phyloP scores from a whole-genome alignment of 495 filamentous ascomycete genomes.

The Aspergillus baeticus region DNA sequence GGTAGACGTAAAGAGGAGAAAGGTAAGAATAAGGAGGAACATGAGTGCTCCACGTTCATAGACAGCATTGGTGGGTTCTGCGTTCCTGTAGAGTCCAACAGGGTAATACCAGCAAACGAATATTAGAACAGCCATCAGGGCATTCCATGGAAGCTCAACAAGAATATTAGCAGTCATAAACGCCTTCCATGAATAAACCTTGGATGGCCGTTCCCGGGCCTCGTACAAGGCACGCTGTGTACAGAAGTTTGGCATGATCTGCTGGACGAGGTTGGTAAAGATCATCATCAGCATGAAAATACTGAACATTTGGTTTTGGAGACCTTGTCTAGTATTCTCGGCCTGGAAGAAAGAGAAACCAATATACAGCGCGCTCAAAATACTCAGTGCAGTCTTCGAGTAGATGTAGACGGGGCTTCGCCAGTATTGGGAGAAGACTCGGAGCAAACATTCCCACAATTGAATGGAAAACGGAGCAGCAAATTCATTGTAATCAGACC shows the following conservation, averaged over 20 bases:
- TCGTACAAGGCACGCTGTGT: conserved; percentile 67
- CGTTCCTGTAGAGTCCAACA: conserved; percentile 61
- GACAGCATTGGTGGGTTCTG: conserved; percentile 40
- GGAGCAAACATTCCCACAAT: conserved; percentile 47
- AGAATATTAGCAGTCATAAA: conserved; percentile 71
- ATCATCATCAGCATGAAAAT: conserved; percentile 86
- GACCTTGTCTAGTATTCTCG: conserved; percentile 69
- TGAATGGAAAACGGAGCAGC: conserved; percentile 55
- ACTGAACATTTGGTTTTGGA: conserved; percentile 88
- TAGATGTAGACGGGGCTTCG: conserved; percentile 58
- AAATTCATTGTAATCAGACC: conserved; percentile 43
- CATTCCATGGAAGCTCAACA: conserved; percentile 72
- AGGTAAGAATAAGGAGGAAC: conserved; percentile 53
- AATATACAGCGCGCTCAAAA: conserved; percentile 66
- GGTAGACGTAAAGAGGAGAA: conserved; percentile 59
- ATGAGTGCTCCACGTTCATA: conserved; percentile 56
- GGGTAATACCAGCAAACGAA: conserved; percentile 69
- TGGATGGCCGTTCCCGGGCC: conserved; percentile 68
- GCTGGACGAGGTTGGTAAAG: conserved; percentile 75
- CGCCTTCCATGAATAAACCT: conserved; percentile 71
- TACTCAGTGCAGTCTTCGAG: conserved; percentile 57
- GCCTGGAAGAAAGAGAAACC: conserved; percentile 88
- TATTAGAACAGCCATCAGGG: conserved; percentile 61
- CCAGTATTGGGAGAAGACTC: conserved; percentile 59
- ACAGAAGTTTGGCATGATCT: conserved; percentile 73